phyloP scores from a whole-genome alignment of 441 rosid genomes.

The Oxalis stricta region DNA sequence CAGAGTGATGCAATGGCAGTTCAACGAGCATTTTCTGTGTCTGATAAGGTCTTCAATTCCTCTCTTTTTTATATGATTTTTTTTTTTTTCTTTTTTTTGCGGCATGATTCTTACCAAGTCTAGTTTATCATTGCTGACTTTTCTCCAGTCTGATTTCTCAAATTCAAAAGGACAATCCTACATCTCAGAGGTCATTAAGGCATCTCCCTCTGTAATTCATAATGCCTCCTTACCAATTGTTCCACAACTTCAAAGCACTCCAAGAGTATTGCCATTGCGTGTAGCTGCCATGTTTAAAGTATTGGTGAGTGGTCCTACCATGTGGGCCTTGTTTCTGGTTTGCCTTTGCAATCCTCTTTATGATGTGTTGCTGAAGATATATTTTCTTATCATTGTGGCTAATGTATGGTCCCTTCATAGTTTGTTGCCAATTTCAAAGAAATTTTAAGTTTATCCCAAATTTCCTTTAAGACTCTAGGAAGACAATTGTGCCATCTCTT shows the following conservation, averaged over 20 bases:
- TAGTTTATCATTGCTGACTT: slow-evolving; percentile 11
- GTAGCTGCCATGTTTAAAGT: slow-evolving; percentile 80
- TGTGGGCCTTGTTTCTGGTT: background rate
- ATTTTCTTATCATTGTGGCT: too few species aligned
- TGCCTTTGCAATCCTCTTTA: background rate
- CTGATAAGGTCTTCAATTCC: slow-evolving; percentile 36
- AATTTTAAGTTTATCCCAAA: too few species aligned
- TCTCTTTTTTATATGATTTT: background rate
- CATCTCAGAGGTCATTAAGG: slow-evolving; percentile 48
- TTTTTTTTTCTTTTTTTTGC: background rate
- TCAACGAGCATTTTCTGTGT: slow-evolving; percentile 73
- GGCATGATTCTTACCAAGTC: slow-evolving; percentile 2
- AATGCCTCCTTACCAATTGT: slow-evolving; percentile 39
- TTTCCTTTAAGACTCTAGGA: too few species aligned
- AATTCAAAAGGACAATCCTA: slow-evolving; percentile 50
- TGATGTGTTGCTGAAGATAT: too few species aligned
- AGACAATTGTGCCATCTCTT: too few species aligned
- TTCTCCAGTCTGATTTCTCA: slow-evolving; percentile 28
- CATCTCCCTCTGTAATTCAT: slow-evolving; percentile 40
- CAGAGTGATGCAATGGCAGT: slow-evolving; percentile 84
- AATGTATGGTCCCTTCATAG: too few species aligned
- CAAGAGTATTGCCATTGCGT: slow-evolving; percentile 67
- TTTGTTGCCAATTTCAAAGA: too few species aligned
- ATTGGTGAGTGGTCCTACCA: slow-evolving; percentile 40
- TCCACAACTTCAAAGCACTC: slow-evolving; percentile 54